A percentile compares a stretch with the other conserved stretches of the same genome.
These are phyloP conservation scores for Pythium plurisporium DNA, from an alignment of 352 stramenopile genomes.

Conservation along the genomic window DNA sequence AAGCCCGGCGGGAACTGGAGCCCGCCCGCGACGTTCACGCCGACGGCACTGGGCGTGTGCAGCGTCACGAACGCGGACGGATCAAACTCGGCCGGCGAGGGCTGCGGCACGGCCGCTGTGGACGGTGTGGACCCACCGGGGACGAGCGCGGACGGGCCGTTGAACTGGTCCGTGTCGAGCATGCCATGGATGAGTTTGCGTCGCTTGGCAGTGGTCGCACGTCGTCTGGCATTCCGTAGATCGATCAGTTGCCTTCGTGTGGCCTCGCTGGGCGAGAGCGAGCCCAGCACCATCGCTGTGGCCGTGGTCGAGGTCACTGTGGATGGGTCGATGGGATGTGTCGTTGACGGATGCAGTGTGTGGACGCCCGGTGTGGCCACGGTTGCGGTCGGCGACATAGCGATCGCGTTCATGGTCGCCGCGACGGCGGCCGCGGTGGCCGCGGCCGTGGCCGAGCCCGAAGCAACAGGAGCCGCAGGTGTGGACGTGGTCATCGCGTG, in stretches of 20 bases:
- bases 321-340: too few species aligned
- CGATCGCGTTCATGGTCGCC: constrained; percentile 11
- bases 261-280: constrained; percentile 41
- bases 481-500: too few species aligned
- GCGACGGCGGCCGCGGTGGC: background rate
- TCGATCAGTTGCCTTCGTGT: constrained; percentile 54
- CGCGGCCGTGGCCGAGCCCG: background rate
- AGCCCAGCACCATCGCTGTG: constrained; percentile 15
- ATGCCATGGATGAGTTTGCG: constrained; percentile 39
- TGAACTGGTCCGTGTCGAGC: constrained; percentile 26
- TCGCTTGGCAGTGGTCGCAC: constrained; percentile 34
- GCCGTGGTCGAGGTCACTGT: background rate
- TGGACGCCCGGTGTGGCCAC: background rate
- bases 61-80: constrained; percentile 59
- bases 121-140: background rate
- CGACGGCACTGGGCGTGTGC: constrained; percentile 16
- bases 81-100: constrained; percentile 42
- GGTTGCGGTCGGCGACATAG: background rate
- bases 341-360: background rate
- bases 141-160: background rate
- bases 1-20: constrained; percentile 58
- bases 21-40: constrained; percentile 17
- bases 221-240: constrained; percentile 44
- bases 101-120: background rate
- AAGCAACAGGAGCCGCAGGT: too few species aligned